Evolutionary conservation across 495 filamentous ascomycete genomes (phyloP), one percentile per base, ranked within the genome.

Genomic region (Zalerion maritima): DNA sequence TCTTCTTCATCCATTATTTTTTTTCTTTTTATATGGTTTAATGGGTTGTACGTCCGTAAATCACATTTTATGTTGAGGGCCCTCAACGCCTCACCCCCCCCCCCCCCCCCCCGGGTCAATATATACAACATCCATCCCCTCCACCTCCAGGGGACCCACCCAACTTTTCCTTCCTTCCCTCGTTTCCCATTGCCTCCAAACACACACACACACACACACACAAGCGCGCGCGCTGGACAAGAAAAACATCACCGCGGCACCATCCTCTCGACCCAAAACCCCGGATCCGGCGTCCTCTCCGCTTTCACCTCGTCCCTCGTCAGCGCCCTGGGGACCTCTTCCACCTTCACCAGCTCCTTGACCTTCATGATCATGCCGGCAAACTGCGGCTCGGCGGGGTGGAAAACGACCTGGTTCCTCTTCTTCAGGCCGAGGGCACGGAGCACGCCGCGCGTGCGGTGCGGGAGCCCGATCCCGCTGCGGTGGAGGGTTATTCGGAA

Each of bases 301-400:
- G 64, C 65, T 47, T 70, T 69, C 38, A 94, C 64, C 58, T 96
- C 76, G 34, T 64, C 57, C 47, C 75, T 73, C 12, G 71, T 76
- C 47, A 85, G 49, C n/a, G 69, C 45, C 31, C 50, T 44, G 10
- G 80, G 80, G 21, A 93, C 84, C 55, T 94, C 89, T 21, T 71
- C 57, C 14, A 99, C 87, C 8, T 69, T 64, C 4, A 99, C 78
- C 34, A 99, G 63, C 54, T 99, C 91, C 56, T 99, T 99, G 27
- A 99, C 85, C 52, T 80, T 83, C 72, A 96, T 80, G 54, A 99
- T 89, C 59, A 92, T 84, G 54, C 91, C 91, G 3, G 91, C 91
- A 31, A 81, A 69, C 37, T 85, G 74, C 11, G 72, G 67, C 16
- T 71, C 71, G 32, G 94, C 89, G 18, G 81, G 78, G 49, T 93